Percentiles rank a stretch among this genome's conserved stretches.
phyloP scores from a whole-genome alignment of 2,329 filamentous ascomycete species.

The Xylariaceae sp. region DNA sequence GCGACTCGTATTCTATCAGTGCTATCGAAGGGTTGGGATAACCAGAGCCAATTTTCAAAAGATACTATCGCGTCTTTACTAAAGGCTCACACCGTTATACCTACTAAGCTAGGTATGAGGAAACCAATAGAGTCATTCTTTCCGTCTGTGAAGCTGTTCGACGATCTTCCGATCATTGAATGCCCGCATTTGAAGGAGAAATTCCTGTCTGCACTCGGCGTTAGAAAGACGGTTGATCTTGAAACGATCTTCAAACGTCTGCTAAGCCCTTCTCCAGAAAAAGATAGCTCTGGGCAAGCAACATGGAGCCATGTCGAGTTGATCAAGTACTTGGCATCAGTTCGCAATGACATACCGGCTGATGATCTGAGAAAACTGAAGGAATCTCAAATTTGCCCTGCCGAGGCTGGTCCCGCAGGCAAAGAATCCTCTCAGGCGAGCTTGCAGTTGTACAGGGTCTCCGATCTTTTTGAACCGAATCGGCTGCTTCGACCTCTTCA shows the following conservation, averaged over 20 bases:
- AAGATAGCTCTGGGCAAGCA: constrained; percentile 57
- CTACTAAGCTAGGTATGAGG: constrained; percentile 89
- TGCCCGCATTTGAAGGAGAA: constrained; percentile 88
- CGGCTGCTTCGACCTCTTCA: constrained; percentile 71
- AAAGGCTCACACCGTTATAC: constrained; percentile 75
- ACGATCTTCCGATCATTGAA: constrained; percentile 85
- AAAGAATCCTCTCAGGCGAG: constrained; percentile 61
- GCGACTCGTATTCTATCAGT: constrained; percentile 78
- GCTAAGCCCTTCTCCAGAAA: constrained; percentile 64
- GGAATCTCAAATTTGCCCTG: constrained; percentile 81
- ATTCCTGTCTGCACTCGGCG: constrained; percentile 80
- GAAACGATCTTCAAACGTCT: constrained; percentile 92
- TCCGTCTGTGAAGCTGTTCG: constrained; percentile 90
- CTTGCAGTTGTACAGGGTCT: constrained; percentile 70
- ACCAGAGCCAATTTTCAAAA: constrained; percentile 71
- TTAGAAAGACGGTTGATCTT: constrained; percentile 93
- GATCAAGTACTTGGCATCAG: constrained; percentile 91
- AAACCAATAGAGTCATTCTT: constrained; percentile 90
- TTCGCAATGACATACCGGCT: constrained; percentile 83
- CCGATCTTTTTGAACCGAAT: constrained; percentile 82
- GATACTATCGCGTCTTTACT: constrained; percentile 69
- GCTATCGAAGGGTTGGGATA: constrained; percentile 90
- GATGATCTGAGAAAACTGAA: constrained; percentile 82
- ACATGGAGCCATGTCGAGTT: constrained; percentile 94
- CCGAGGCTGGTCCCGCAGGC: constrained; percentile 67